Conservation (phyloP, 2,329 filamentous ascomycete species). For the Paecilomyces niveus region DNA sequence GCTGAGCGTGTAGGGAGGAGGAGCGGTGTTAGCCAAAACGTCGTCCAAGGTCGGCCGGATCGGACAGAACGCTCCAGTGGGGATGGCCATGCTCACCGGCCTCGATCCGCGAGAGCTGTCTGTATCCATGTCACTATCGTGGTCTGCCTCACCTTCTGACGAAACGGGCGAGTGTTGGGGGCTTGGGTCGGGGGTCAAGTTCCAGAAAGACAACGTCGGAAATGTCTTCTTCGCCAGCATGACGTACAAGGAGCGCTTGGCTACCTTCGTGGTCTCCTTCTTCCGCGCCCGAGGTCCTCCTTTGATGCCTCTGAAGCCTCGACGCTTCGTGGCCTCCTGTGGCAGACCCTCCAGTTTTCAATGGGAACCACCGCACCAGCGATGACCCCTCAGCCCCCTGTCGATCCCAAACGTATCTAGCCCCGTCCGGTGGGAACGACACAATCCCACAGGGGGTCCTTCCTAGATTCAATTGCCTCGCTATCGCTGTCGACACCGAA, state of each 20-base stretch:
- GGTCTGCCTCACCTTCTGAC: constrained; percentile 37
- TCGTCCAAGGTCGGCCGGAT: constrained; percentile 71
- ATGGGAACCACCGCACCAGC: neutral
- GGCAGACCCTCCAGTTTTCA: neutral
- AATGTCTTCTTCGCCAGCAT: constrained; percentile 33
- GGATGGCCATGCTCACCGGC: constrained; percentile 37
- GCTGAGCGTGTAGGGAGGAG: constrained; percentile 80
- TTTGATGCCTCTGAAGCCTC: constrained; percentile 1
- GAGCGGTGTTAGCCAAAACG: constrained; percentile 77
- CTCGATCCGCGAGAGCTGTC: constrained; percentile 32
- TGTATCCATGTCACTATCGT: constrained; percentile 33
- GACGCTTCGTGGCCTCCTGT: neutral
- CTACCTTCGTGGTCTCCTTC: neutral
- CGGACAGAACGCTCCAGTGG: constrained; percentile 31
- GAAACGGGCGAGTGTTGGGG: constrained; percentile 38
- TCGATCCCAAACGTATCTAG: neutral
- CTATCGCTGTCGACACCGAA: neutral
- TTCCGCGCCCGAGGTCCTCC: constrained; percentile 2
- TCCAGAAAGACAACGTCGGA: constrained; percentile 29
- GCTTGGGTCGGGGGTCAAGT: constrained; percentile 36
- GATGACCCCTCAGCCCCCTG: neutral
- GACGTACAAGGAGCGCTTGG: constrained; percentile 21
- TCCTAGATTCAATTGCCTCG: neutral
- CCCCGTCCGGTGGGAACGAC: neutral
- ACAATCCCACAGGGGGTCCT: neutral